Percentiles rank a stretch among this genome's conserved stretches.
phyloP scores from a whole-genome alignment of 2,329 filamentous ascomycete species.

The Elsinoe australis region DNA sequence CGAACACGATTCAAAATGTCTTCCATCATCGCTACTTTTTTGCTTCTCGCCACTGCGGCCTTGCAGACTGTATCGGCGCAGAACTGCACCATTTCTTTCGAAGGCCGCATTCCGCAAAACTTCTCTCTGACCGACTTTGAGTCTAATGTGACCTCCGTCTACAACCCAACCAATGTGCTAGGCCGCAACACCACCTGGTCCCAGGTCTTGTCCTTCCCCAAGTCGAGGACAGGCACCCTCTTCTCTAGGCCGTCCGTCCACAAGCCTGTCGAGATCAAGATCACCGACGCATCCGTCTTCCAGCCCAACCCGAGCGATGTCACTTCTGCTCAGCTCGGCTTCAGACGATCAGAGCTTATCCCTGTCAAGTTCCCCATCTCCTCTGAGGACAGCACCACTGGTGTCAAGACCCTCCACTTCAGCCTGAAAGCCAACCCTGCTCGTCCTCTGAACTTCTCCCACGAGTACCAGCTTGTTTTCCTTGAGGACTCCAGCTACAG shows the following conservation, averaged over 20 bases:
- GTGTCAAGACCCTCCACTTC: slow-evolving; percentile 56
- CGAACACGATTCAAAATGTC: slow-evolving; percentile 1
- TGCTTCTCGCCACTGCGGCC: not conserved
- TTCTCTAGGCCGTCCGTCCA: slow-evolving; percentile 24
- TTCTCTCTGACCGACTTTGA: slow-evolving; percentile 5
- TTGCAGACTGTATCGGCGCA: not conserved
- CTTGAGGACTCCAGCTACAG: slow-evolving; percentile 43
- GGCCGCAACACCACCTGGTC: slow-evolving; percentile 48
- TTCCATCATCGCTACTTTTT: not conserved
- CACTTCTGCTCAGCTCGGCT: slow-evolving; percentile 53
- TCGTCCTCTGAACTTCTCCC: slow-evolving; percentile 50
- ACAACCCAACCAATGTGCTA: slow-evolving; percentile 47
- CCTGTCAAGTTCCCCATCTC: slow-evolving; percentile 40
- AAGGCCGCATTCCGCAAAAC: not conserved
- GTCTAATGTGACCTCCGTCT: slow-evolving; percentile 25
- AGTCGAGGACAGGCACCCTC: slow-evolving; percentile 21
- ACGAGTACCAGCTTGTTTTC: slow-evolving; percentile 54
- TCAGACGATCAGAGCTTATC: slow-evolving; percentile 53
- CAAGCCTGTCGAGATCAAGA: slow-evolving; percentile 47
- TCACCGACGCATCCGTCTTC: slow-evolving; percentile 55
- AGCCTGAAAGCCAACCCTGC: slow-evolving; percentile 47
- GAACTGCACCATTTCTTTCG: slow-evolving; percentile 11
- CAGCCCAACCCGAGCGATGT: slow-evolving; percentile 39
- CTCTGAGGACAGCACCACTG: slow-evolving; percentile 45
- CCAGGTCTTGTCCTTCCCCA: slow-evolving; percentile 44